Evolutionary conservation across 2,329 filamentous ascomycete genomes (phyloP).

Genomic region (Geosmithia morbida): DNA sequence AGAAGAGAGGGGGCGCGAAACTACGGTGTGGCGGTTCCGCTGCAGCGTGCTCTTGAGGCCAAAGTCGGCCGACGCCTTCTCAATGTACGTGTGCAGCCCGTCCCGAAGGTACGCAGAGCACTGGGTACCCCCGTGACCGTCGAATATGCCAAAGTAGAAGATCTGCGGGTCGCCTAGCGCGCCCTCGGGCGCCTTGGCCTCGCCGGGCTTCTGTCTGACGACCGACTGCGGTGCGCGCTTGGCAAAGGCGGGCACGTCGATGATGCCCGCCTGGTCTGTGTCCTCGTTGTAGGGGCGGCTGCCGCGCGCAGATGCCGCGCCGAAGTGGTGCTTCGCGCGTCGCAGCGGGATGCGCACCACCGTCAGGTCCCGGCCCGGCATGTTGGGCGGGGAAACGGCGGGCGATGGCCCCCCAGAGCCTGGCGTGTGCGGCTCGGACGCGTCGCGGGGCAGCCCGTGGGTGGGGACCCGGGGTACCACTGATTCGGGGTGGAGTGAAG

Average conservation of each 20-base stretch:
- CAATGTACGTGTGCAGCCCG: slow-evolving; percentile 76
- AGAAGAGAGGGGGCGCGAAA: no score
- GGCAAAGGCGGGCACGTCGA: slow-evolving; percentile 86
- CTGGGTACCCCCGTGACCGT: slow-evolving; percentile 83
- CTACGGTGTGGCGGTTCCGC: no score
- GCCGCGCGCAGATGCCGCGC: slow-evolving; percentile 63
- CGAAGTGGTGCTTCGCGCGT: slow-evolving; percentile 93
- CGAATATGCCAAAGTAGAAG: slow-evolving; percentile 95
- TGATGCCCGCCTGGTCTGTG: slow-evolving; percentile 82
- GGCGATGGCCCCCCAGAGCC: slow-evolving; percentile 41
- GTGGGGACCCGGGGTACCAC: slow-evolving; percentile 47
- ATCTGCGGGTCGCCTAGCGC: slow-evolving; percentile 84
- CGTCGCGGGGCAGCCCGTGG: slow-evolving; percentile 76
- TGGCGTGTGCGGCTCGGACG: slow-evolving; percentile 62
- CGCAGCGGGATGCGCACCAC: slow-evolving; percentile 89
- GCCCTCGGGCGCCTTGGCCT: slow-evolving; percentile 57
- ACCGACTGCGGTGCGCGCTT: slow-evolving; percentile 59
- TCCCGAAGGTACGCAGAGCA: slow-evolving; percentile 80
- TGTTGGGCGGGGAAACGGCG: slow-evolving; percentile 43
- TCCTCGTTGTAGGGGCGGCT: slow-evolving; percentile 87
- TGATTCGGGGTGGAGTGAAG: slow-evolving; percentile 81
- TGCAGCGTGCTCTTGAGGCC: slow-evolving; percentile 62
- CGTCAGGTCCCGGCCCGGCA: slow-evolving; percentile 59
- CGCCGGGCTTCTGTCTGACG: slow-evolving; percentile 33
- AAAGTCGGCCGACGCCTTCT: slow-evolving; percentile 64